Base-by-base conservation (phyloP, 2,329 filamentous ascomycete species). In the Penicillium corylophilum region DNA sequence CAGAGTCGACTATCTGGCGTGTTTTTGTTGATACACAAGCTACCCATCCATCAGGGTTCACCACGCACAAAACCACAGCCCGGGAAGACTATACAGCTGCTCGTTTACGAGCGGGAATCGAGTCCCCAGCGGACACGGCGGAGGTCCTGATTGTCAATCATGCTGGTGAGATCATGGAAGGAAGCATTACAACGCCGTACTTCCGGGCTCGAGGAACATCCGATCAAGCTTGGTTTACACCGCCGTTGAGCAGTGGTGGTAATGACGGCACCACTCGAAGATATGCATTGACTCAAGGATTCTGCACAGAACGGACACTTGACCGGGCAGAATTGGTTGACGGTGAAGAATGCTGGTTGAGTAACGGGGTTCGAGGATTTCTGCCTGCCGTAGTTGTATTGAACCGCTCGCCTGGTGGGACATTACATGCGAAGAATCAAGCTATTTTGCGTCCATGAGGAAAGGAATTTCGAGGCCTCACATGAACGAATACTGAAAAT, bases 291-390 rank as follows among this genome's bases (percentile, higher is more conserved):
- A 82, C 87, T 53, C 81, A 77, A 48, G 79, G 82, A 0, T 73
- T 94, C 40, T 91, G 82, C 47, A 76, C 79, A 26, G 88, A 95
- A 65, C 81, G 84, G 56, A 70, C 75, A 3, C 76, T 96, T 15
- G 70, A 69, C n/a, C 76, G 76, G 2, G 73, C 79, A 12, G 84
- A 84, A 6, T 69, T 96, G 12, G 66, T 77, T 3, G 78, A 89
- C 57, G 89, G 86, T 1, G 92, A 96, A 69, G 79, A 86, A 47
- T 88, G 92, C 55, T 95, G 90, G 88, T 74, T 96, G 47, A 96
- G 91, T 70, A 96, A 93, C 70, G 91, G 89, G 0, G 87, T 93
- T 1, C 82, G 88, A 57, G 93, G 93, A 0, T 96, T 95, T 60
- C 77, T 85, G 38, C 64, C 53, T n/a, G 73, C 70, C 24, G 54